Base-by-base conservation (phyloP, 257 asterid genomes). In the Primulina eburnea region DNA sequence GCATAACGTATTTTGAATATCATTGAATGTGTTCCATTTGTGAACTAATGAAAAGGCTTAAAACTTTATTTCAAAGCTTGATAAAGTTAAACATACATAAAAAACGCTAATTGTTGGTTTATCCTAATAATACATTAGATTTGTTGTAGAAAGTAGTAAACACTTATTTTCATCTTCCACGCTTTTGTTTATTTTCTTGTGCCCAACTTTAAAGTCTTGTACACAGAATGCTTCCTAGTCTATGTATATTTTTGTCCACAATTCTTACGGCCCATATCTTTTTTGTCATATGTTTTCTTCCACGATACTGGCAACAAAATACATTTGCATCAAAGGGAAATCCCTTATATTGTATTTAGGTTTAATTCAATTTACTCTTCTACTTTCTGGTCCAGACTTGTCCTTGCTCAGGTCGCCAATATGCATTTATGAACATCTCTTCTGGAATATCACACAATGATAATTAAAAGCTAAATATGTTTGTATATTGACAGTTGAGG, bases 171-270 rank as follows among this genome's bases (percentile, higher is more conserved):
- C 30, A 63, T 60, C 21, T 35, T 17, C n/a, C 34, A 53, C 11
- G 21, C 18, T 53, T 55, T 24, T 29, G 67, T 37, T 73, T 58
- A 68, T 12, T 21, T 70, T 65, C 57, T 34, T 28, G 67, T 62
- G 50, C 8, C 59, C 53, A 66, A 47, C 33, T 60, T 71, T 5
- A 14, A 47, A 47, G 61, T 60, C 18, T 66, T 40, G 59, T 18
- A 38, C 57, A 73, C 61, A 17, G 2, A 47, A 20, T 20, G 43
- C 34, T 16, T 52, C 9, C 14, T 50, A 5, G 34, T 29, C 55
- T 33, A n/a, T 34, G 40, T 61, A 67, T 47, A 30, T 11, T 29
- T 6, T 47, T 59, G 57, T 47, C 67, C 43, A 20, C 29, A 68
- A 7, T 55, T 40, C 60, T 60, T 17, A 68, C 69, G 21, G 52